Percentiles rank a stretch among this genome's conserved stretches.
Conservation (phyloP, 148 eudicot genomes). For the Fagopyrum homotropicum region DNA sequence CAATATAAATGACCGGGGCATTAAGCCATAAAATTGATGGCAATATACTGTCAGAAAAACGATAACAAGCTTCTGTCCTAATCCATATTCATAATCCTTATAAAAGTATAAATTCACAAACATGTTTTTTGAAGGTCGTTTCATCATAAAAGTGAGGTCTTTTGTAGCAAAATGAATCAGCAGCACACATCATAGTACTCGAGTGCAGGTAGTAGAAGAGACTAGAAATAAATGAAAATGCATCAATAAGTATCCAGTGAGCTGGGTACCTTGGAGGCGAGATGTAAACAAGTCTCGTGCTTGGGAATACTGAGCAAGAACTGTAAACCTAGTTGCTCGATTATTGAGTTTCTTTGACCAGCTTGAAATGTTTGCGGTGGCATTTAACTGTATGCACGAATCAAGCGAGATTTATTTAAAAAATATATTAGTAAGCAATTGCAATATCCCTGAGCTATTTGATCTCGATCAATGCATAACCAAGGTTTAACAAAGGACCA, state of each 20-base stretch:
- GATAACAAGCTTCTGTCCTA: too few relatives aligned
- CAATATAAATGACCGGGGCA: not conserved
- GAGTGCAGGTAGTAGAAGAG: too few relatives aligned
- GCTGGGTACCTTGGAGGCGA: constrained; percentile 59
- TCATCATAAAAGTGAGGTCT: too few relatives aligned
- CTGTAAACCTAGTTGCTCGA: constrained; percentile 29
- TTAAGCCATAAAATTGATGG: too few relatives aligned
- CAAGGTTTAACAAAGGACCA: not conserved
- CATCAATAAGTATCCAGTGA: not conserved
- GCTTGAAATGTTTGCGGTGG: constrained; percentile 17
- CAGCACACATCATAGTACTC: too few relatives aligned
- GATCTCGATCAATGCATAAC: not conserved
- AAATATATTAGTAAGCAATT: not conserved
- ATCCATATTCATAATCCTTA: too few relatives aligned
- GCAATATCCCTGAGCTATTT: not conserved
- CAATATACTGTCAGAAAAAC: too few relatives aligned
- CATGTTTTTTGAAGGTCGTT: too few relatives aligned
- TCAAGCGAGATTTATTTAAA: not conserved
- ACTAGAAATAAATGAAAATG: not conserved
- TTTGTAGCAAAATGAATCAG: too few relatives aligned
- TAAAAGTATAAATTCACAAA: too few relatives aligned
- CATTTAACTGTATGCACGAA: constrained; percentile 34
- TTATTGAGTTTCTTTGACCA: constrained; percentile 31
- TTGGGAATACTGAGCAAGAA: constrained; percentile 61
- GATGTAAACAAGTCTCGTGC: constrained; percentile 67